Evolutionary conservation across 208 protist species (phyloP), one percentile per base, ranked within the genome.

Genomic region (Wallacemonas rigidus): DNA sequence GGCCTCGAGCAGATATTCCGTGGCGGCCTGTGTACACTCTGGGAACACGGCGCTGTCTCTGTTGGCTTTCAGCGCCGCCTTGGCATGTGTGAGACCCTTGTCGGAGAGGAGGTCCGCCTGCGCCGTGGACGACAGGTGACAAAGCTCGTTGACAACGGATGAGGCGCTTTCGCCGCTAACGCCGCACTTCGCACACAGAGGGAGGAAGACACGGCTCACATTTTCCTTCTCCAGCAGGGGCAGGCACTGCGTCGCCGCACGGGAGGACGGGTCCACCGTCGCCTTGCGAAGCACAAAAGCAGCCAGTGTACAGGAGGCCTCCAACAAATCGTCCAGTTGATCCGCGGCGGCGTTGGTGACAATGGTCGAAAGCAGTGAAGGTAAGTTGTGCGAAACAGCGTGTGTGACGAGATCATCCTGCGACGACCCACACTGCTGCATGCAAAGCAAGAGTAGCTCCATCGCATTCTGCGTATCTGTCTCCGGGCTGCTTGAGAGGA

Each of bases 201-300:
- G 87, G 41, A 95, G 67, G 69, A 88, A 85, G 2, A 91, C 63
- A 35, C 50, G 48, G 26, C 74, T 62, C 38, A 95, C 69, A 7
- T 69, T 77, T 36, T 80, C 73, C 17, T 76, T 78, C 40, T 79
- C 48, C 1, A 82, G 55, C 3, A 87, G 77, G 36, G 60, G 48
- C 1, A 82, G 56, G 50, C 82, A 91, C 76, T 87, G 76, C 61
- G 70, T 61, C 15, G 74, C 71, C 39, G 78, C 67, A 2, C 69
- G 76, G n/a, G 85, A 77, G 14, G 67, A 71, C 41, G 83, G 5
- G 41, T 86, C 78, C 11, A 39, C 51, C 44, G 72, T 68, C 4
- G 82, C 76, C 15, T 80, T 75, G 8, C 77, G 77, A 36, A 93
- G 73, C 6, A 95, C 71, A 63, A 85, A 73, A 0, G 76, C 73